Conservation (phyloP, 768 basidiomycete species). For the Cyathus striatus region DNA sequence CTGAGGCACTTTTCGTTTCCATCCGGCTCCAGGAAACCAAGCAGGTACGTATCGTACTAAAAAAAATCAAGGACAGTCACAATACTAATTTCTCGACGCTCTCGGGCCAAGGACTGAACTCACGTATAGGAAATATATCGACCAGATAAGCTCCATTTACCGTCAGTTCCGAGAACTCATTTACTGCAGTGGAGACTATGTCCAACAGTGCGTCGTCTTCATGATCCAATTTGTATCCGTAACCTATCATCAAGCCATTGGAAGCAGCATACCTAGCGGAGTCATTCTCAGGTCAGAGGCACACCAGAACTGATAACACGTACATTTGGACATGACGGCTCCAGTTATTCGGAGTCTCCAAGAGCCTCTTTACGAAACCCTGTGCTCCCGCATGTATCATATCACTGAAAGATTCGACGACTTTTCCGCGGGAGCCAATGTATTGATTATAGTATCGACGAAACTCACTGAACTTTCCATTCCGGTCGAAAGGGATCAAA, state of each 20-base stretch:
- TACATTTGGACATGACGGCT: background rate
- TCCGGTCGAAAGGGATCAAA: background rate
- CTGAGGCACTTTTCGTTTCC: background rate
- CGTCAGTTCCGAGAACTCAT: background rate
- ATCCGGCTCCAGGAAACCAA: constrained; percentile 1
- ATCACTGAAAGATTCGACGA: background rate
- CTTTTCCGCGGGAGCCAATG: background rate
- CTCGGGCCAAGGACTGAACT: background rate
- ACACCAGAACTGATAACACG: background rate
- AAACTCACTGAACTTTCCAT: background rate
- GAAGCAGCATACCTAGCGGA: background rate
- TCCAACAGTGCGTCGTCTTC: background rate
- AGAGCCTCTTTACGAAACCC: background rate
- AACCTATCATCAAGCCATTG: background rate
- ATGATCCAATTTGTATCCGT: background rate
- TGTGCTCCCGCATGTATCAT: background rate
- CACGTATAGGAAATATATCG: background rate
- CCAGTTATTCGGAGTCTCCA: background rate
- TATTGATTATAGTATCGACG: background rate
- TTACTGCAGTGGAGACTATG: background rate
- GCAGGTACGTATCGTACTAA: background rate
- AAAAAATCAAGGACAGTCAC: background rate
- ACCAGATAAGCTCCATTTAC: background rate
- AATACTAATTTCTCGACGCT: background rate
- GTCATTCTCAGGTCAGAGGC: background rate